phyloP scores from a whole-genome alignment of 768 basidiomycete species.

The Hydnomerulius pinastri region DNA sequence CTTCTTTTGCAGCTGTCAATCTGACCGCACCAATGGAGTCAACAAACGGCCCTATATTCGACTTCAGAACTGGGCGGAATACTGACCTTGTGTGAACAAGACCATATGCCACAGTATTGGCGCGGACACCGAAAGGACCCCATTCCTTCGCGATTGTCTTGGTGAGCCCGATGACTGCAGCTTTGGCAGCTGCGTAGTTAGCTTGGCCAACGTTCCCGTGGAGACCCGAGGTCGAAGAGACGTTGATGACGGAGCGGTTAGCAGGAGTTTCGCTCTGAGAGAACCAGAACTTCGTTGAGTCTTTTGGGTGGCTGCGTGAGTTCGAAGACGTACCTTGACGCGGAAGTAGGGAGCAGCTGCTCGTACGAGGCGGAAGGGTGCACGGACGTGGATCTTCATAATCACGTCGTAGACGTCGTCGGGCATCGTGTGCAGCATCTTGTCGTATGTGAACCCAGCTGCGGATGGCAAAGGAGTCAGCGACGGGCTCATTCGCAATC shows the following conservation, averaged over 20 bases:
- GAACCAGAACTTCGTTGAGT: conserved; percentile 14
- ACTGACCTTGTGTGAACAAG: conserved; percentile 71
- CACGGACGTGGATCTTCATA: conserved; percentile 81
- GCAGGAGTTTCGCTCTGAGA: conserved; percentile 54
- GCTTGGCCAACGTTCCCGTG: conserved; percentile 88
- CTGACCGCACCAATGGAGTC: conserved; percentile 38
- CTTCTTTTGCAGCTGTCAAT: conserved; percentile 79
- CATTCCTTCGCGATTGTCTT: conserved; percentile 90
- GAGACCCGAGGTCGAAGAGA: conserved; percentile 80
- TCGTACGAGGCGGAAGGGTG: conserved; percentile 82
- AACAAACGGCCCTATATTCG: conserved; percentile 3
- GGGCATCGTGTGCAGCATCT: conserved; percentile 85
- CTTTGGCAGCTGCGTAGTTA: conserved; percentile 80
- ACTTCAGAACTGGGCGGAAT: neutral
- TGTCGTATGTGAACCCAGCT: conserved; percentile 82
- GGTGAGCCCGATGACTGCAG: conserved; percentile 76
- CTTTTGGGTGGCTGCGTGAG: too few species aligned
- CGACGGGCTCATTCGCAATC: neutral
- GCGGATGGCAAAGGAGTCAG: conserved; percentile 36
- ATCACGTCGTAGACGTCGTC: conserved; percentile 84
- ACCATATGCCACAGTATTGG: conserved; percentile 80
- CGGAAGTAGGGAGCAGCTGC: conserved; percentile 87
- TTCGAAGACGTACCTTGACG: conserved; percentile 57
- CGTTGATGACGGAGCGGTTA: conserved; percentile 78
- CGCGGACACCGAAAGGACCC: conserved; percentile 80